Percentiles rank a stretch among this genome's conserved stretches.
phyloP scores from a whole-genome alignment of 306 rosid species.

The Rosa lucieae region DNA sequence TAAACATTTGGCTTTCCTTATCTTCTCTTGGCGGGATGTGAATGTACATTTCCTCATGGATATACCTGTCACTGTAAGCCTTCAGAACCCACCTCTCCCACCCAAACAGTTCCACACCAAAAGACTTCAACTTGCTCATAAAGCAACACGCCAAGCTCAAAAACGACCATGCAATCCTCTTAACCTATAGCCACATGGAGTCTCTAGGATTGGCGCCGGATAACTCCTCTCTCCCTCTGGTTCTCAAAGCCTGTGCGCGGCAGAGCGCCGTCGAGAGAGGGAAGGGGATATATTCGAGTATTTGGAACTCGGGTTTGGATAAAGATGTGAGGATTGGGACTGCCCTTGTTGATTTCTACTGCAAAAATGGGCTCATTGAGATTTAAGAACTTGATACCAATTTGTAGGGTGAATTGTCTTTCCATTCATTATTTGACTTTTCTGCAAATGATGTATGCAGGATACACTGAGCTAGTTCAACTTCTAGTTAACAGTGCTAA shows the following conservation, averaged over 20 bases:
- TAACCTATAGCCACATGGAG: constrained; percentile 47
- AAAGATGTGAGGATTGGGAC: constrained; percentile 42
- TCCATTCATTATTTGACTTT: not conserved
- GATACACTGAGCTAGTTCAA: constrained; percentile 68
- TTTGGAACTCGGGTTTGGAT: constrained; percentile 22
- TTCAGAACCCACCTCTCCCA: not conserved
- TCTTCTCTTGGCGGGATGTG: not conserved
- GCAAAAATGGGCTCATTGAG: constrained; percentile 39
- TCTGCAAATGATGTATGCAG: constrained; percentile 35
- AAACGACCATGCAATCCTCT: constrained; percentile 45
- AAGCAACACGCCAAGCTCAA: constrained; percentile 42
- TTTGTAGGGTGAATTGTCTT: not conserved
- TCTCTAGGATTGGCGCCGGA: constrained; percentile 34
- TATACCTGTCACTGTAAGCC: constrained; percentile 6
- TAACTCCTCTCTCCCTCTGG: constrained; percentile 38
- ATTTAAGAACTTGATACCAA: not conserved
- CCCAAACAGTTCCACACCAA: constrained; percentile 11
- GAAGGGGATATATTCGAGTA: constrained; percentile 31
- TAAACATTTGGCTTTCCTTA: too few relatives aligned
- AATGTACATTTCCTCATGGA: not conserved
- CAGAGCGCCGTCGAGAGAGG: constrained; percentile 35
- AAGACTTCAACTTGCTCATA: constrained; percentile 42
- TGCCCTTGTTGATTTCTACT: constrained; percentile 47
- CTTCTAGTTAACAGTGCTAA: constrained; percentile 58
- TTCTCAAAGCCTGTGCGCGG: constrained; percentile 47